These are phyloP conservation scores for Trichosporon sp. DNA, from an alignment of 1,284 basidiomycete genomes.

Conservation along the genomic window DNA sequence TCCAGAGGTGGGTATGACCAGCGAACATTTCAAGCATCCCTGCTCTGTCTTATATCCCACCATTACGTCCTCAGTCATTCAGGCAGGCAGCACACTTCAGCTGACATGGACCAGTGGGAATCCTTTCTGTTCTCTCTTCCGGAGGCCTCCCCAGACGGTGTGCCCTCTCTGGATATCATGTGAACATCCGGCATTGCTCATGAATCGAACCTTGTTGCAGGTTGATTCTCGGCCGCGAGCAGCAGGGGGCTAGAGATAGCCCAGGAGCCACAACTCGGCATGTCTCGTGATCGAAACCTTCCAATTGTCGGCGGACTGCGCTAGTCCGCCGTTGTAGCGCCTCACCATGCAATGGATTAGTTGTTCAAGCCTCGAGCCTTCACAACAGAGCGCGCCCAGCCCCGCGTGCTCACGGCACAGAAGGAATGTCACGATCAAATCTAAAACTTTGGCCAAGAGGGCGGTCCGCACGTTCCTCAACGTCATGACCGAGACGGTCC, in stretches of 20 bases:
- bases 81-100: too few species aligned
- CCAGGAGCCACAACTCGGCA: not conserved
- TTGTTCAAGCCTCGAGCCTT: too few species aligned
- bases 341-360: too few species aligned
- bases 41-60: too few species aligned
- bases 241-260: too few species aligned
- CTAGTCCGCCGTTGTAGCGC: too few species aligned
- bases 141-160: not conserved
- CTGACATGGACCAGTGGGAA: not conserved
- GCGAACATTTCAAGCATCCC: too few species aligned
- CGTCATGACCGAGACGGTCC: not conserved
- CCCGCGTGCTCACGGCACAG: not conserved
- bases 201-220: not conserved
- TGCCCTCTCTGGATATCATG: not conserved
- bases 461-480: not conserved
- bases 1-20: too few species aligned
- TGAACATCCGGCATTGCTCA: not conserved
- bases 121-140: not conserved
- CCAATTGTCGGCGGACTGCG: not conserved
- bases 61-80: too few species aligned
- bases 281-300: not conserved
- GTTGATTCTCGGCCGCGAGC: too few species aligned
- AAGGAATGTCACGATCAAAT: not conserved
- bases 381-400: too few species aligned
- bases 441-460: not conserved